Base-by-base conservation (phyloP, 106 monocot species). In the Amphibolis antarctica region DNA sequence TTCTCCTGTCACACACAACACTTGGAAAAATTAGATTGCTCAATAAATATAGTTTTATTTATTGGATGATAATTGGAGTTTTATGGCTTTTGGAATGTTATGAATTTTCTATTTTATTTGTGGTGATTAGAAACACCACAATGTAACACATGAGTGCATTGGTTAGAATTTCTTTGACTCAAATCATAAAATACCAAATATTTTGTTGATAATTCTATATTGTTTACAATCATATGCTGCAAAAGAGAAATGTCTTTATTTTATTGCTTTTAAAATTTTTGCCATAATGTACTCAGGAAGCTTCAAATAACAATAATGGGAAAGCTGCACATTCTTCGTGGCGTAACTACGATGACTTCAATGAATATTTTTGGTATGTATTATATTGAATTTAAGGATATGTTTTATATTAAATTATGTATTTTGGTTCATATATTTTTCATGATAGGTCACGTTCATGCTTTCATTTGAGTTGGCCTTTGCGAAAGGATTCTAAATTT, bases 321-420 rank as follows among this genome's bases (percentile, higher is more conserved):
- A 90, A 75, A 77, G 75, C 89, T 69, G 77, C 98, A 52, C 98
- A 98, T 53, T 87, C 98, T 57, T 79, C 82, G 47, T 98, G 98
- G 98, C 67, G 98, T 56, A 98, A 98, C 62, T 98, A 98, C 81
- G 98, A 98, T 79, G 98, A 98, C 72, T 98, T 98, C 60, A 98
- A 98, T 71, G 98, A 98, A 82, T 98, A 80, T 85, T 98, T 98
- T 72, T 98, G 98, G 98, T 98, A 48, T 69, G 55, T 14, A 19
- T n/a, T 67, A 24, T 53, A 55, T 31, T 19, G 12, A 10, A 63
- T 54, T 36, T 7, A 9, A 55, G 23, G 28, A 26, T 26, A 1
- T 50, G 20, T 26, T 17, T 58, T 22, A 28, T 17, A 10, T 29
- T n/a, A 42, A 1, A 12, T 9, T 60, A 1, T 42, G 20, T 43